These are phyloP conservation scores for Oropetium thomaeum DNA, from an alignment of 176 grass and related monocot species.

Conservation along the genomic window DNA sequence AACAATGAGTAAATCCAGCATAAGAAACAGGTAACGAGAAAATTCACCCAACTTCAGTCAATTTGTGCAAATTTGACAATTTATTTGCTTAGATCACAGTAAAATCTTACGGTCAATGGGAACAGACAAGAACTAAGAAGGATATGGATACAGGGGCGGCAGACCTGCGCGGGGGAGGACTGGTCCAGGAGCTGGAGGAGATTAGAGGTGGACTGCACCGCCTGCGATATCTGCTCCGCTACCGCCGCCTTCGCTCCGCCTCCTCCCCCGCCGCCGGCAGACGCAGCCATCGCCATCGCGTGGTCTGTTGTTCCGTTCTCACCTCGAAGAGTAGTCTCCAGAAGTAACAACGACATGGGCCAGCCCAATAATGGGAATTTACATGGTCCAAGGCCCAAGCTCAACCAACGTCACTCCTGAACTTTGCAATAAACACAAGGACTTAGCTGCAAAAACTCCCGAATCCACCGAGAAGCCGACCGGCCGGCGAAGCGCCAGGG, in stretches of 20 bases:
- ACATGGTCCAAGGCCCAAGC: not conserved
- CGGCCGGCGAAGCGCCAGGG: constrained; percentile 24
- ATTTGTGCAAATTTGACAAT: not conserved
- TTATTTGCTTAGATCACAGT: not conserved
- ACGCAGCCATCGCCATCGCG: constrained; percentile 44
- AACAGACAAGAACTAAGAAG: constrained; percentile 6
- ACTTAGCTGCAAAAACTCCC: not conserved
- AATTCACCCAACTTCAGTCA: not conserved
- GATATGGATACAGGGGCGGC: not conserved
- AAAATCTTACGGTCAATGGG: not conserved
- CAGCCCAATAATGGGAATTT: not conserved
- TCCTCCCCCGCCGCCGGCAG: constrained; percentile 15
- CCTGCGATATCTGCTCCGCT: constrained; percentile 79
- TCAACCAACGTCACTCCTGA: not conserved
- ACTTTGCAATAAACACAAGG: not conserved
- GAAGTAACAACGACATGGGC: not conserved
- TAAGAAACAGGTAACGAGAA: not conserved
- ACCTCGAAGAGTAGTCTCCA: not conserved
- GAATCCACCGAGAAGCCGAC: constrained; percentile 17
- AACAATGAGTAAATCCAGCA: not conserved
- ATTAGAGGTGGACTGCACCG: constrained; percentile 90
- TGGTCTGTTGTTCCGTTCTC: not conserved
- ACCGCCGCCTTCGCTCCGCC: constrained; percentile 46
- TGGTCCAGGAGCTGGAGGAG: constrained; percentile 91
- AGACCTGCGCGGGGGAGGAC: constrained; percentile 82